Conservation (phyloP, 768 basidiomycete species). For the Candolleomyces aberdarensis region DNA sequence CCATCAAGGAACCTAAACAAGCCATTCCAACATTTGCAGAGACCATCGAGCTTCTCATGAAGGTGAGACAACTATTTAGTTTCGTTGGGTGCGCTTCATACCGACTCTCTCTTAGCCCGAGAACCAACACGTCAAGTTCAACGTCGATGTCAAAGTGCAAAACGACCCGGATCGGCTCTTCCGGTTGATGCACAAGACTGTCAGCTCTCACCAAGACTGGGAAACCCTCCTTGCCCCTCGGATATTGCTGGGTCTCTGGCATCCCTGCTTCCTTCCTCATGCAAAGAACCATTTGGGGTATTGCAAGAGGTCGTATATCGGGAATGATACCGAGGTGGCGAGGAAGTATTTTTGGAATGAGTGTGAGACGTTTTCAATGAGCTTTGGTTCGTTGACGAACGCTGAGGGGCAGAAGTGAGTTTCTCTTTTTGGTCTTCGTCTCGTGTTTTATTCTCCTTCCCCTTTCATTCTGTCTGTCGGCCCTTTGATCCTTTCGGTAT, state of each 20-base stretch:
- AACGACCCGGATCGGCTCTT: conserved; percentile 90
- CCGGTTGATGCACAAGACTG: conserved; percentile 65
- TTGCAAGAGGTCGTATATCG: conserved; percentile 84
- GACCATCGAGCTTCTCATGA: conserved; percentile 77
- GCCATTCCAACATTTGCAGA: conserved; percentile 88
- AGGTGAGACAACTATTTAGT: conserved; percentile 34
- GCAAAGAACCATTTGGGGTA: conserved; percentile 79
- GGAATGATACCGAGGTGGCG: conserved; percentile 65
- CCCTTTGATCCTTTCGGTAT: neutral
- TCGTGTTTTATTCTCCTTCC: conserved; percentile 3
- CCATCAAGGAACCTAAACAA: conserved; percentile 77
- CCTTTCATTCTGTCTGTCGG: neutral
- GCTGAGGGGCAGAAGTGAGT: conserved; percentile 70
- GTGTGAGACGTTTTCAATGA: conserved; percentile 84
- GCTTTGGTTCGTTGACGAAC: conserved; percentile 68
- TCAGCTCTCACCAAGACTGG: conserved; percentile 65
- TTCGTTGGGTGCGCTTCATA: too few species aligned
- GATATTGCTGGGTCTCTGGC: conserved; percentile 82
- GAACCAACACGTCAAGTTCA: conserved; percentile 71
- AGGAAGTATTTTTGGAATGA: conserved; percentile 87
- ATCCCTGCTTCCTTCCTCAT: conserved; percentile 81
- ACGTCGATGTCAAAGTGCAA: conserved; percentile 92
- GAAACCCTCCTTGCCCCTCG: conserved; percentile 75
- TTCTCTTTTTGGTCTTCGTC: neutral
- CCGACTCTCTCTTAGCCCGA: conserved; percentile 46